Conservation (phyloP, 139 green algal species). For the Nannochloris sp. region DNA sequence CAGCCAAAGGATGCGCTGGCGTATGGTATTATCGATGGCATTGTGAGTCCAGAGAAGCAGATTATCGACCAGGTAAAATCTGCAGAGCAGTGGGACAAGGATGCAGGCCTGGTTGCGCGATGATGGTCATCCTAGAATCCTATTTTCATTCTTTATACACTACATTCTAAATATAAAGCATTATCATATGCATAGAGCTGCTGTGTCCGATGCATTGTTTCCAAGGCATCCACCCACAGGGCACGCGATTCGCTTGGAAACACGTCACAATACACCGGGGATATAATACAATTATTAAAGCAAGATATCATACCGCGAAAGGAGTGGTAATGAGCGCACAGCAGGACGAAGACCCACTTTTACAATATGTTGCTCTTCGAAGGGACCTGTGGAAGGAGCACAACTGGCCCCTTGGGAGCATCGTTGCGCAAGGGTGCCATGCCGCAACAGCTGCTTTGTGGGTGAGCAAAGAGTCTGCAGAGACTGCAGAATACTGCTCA, state of each 20-base stretch:
- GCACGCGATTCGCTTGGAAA: no score
- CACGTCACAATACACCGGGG: no score
- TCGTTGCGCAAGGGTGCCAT: conserved; percentile 90
- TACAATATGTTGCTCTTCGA: conserved; percentile 90
- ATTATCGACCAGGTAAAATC: conserved; percentile 54
- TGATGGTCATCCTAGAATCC: conserved; percentile 6
- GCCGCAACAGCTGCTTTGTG: conserved; percentile 78
- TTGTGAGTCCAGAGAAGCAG: conserved; percentile 59
- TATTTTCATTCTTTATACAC: no score
- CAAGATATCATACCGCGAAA: not conserved
- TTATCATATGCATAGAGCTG: no score
- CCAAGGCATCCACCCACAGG: no score
- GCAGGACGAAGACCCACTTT: conserved; percentile 19
- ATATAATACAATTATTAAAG: no score
- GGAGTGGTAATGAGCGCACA: not conserved
- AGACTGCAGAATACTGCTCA: conserved; percentile 56
- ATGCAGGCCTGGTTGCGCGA: conserved; percentile 47
- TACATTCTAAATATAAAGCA: no score
- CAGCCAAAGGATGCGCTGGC: conserved; percentile 75
- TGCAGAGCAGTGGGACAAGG: conserved; percentile 49
- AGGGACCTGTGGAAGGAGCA: conserved; percentile 72
- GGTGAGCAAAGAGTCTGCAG: conserved; percentile 34
- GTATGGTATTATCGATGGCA: conserved; percentile 87
- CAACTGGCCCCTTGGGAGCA: conserved; percentile 82
- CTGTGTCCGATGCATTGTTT: no score